Conservation (phyloP, 73 alveolate species). For the Tetrahymena thermophila region DNA sequence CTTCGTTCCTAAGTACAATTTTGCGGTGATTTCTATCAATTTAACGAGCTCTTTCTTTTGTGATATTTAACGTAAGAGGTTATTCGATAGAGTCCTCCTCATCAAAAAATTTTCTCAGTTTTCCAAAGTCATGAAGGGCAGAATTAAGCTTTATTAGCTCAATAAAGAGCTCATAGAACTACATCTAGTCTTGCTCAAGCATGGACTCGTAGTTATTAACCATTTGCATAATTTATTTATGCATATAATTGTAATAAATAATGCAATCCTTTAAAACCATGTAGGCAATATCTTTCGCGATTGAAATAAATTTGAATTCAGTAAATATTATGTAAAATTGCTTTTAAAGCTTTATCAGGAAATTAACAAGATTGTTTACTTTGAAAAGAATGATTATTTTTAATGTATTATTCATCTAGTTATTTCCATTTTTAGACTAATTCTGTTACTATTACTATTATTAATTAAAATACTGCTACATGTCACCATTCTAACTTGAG, state of each 20-base stretch:
- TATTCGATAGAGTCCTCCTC: neutral
- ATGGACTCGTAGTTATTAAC: neutral
- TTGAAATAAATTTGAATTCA: neutral
- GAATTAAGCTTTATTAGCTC: neutral
- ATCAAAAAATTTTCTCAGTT: neutral
- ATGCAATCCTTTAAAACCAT: neutral
- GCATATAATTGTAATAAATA: neutral
- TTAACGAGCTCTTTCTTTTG: neutral
- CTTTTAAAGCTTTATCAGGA: neutral
- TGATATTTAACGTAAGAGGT: neutral
- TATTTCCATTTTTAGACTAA: neutral
- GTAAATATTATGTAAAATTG: neutral
- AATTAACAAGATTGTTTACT: neutral
- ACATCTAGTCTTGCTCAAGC: neutral
- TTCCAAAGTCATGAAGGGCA: neutral
- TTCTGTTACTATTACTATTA: neutral
- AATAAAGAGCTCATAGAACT: neutral
- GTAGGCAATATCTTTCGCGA: neutral
- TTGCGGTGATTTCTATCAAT: neutral
- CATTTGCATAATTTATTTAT: neutral
- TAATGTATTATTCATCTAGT: neutral
- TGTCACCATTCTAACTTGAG: neutral
- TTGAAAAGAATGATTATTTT: neutral
- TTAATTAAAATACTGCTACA: neutral
- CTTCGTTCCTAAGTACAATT: neutral